Conservation (phyloP, 1,284 basidiomycete species). For the Psilocybe mexicana region DNA sequence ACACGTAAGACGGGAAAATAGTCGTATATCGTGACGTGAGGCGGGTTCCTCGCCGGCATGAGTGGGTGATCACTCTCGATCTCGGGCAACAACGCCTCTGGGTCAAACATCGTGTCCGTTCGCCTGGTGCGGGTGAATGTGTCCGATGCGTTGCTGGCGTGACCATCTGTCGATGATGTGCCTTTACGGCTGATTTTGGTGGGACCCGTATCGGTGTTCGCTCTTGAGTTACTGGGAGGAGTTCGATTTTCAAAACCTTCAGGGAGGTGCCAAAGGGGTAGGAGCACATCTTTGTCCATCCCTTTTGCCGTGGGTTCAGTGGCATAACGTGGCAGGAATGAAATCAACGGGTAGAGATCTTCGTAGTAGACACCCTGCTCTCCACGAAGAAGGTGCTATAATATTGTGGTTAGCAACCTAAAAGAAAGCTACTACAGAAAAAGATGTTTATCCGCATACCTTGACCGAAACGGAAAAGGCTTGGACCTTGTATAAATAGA, state of each 20-base stretch:
- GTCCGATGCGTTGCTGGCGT: background rate
- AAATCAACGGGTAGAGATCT: constrained; percentile 61
- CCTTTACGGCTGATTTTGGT: background rate
- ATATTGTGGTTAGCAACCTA: background rate
- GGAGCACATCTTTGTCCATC: constrained; percentile 40
- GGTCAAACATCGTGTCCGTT: constrained; percentile 20
- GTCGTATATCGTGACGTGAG: constrained; percentile 46
- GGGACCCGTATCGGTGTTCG: background rate
- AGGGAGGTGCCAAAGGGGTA: constrained; percentile 54
- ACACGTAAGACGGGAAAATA: constrained; percentile 55
- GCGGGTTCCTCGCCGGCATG: constrained; percentile 52
- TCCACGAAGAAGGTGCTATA: constrained; percentile 58
- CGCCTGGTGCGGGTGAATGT: background rate
- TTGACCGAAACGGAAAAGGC: constrained; percentile 43
- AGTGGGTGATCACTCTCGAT: constrained; percentile 49
- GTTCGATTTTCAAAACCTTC: constrained; percentile 25
- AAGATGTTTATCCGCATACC: constrained; percentile 7
- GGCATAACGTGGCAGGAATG: constrained; percentile 57
- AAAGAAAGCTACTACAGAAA: background rate
- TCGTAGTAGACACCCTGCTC: constrained; percentile 63
- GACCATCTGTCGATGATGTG: background rate
- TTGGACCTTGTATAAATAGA: constrained; percentile 44
- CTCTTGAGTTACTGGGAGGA: background rate
- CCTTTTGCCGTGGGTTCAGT: constrained; percentile 27
- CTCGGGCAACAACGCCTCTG: constrained; percentile 48